These are phyloP conservation scores for Leucosporidium yakuticum DNA, from an alignment of 768 basidiomycete genomes.

Conservation along the genomic window DNA sequence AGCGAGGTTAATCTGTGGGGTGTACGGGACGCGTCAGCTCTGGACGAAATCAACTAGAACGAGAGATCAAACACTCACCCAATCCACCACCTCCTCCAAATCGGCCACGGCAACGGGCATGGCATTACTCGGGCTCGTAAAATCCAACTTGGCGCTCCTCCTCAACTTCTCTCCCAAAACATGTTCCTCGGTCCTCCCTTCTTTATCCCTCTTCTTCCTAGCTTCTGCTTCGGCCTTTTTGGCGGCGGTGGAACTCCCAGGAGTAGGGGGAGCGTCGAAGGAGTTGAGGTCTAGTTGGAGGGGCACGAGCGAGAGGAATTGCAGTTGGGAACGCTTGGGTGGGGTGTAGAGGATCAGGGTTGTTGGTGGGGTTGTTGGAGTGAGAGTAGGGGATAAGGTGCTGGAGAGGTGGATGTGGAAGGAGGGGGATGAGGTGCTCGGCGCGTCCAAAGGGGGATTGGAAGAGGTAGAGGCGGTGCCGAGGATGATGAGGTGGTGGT, in stretches of 20 bases:
- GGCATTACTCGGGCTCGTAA: neutral
- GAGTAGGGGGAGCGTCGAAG: neutral
- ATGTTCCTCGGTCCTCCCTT: too few species aligned
- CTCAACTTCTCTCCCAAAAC: neutral
- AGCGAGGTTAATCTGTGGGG: neutral
- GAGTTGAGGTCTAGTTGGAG: slow-evolving; percentile 12
- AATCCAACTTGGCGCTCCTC: slow-evolving; percentile 1
- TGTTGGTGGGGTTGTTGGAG: neutral
- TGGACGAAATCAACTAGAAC: neutral
- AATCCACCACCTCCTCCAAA: slow-evolving; percentile 1
- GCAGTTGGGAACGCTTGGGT: slow-evolving; percentile 1
- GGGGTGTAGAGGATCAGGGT: slow-evolving; percentile 2
- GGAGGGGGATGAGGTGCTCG: neutral
- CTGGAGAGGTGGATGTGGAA: neutral
- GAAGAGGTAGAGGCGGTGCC: neutral
- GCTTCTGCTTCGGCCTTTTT: neutral
- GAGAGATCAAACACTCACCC: neutral
- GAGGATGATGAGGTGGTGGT: neutral
- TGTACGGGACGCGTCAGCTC: neutral
- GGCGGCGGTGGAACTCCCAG: neutral
- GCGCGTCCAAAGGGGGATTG: neutral
- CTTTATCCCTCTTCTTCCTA: neutral
- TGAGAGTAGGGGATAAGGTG: neutral
- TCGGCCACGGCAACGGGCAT: neutral
- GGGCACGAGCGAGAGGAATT: slow-evolving; percentile 7